Evolutionary conservation across 257 asterid genomes (phyloP).

Genomic region (Solanum phureja): DNA sequence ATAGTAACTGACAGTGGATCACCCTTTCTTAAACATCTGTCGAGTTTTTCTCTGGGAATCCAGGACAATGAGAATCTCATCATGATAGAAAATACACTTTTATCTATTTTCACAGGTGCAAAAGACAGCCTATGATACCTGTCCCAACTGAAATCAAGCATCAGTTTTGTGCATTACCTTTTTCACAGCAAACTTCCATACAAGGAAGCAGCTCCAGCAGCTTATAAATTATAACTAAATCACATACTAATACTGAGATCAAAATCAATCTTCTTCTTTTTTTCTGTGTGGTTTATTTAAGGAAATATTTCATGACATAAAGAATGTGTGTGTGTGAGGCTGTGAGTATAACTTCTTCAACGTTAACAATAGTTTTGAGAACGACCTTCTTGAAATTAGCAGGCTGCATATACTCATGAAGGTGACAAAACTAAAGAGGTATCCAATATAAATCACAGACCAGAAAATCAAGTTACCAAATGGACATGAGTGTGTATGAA

Average conservation of each 20-base stretch:
- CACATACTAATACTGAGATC: not conserved
- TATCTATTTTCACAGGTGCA: not conserved
- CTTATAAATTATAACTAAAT: not conserved
- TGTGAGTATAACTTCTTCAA: not conserved
- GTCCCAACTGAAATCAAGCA: not conserved
- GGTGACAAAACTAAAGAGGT: not conserved
- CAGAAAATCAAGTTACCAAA: not conserved
- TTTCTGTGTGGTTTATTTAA: not conserved
- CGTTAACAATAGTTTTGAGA: not conserved
- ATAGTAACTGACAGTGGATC: not conserved
- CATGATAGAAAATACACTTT: not conserved
- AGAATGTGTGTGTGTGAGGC: not conserved
- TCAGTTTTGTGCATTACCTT: not conserved
- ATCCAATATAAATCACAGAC: not conserved
- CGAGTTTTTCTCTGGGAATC: not conserved
- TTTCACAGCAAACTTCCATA: not conserved
- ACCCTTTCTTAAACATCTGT: not conserved
- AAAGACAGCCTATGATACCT: not conserved
- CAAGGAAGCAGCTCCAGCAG: not conserved
- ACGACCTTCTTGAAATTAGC: not conserved
- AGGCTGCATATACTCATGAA: not conserved
- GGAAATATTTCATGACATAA: not conserved
- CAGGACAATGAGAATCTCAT: not conserved
- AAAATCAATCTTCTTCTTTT: not conserved
- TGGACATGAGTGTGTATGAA: not conserved